A percentile compares a stretch with the other conserved stretches of the same genome.
phyloP scores from a whole-genome alignment of 2,329 filamentous ascomycete genomes.

The Aspergillus felis region DNA sequence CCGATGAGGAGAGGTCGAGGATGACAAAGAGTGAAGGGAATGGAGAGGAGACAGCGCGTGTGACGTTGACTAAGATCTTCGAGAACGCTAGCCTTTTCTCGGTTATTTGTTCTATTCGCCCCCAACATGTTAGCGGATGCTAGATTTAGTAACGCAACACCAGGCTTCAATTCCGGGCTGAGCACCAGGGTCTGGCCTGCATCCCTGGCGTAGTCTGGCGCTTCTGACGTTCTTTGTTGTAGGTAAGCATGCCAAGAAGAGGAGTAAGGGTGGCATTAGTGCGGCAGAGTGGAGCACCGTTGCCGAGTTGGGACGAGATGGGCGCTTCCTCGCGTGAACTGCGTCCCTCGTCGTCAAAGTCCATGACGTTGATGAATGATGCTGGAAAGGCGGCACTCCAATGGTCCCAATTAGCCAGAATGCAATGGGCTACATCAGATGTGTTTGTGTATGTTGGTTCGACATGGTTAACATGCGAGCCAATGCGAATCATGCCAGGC shows the following conservation, averaged over 20 bases:
- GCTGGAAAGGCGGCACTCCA: neutral
- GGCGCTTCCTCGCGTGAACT: neutral
- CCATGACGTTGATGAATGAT: neutral
- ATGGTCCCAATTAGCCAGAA: neutral
- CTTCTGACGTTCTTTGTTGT: neutral
- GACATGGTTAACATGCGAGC: neutral
- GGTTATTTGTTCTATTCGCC: conserved; percentile 2
- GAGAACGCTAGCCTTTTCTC: conserved; percentile 22
- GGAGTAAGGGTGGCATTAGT: conserved; percentile 10
- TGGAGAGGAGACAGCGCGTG: conserved; percentile 29
- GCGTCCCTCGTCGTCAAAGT: neutral
- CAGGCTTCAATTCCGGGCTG: conserved; percentile 3
- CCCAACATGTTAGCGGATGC: conserved; percentile 1
- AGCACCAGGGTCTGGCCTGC: conserved; percentile 2
- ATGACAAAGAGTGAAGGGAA: neutral
- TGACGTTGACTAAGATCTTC: conserved; percentile 31
- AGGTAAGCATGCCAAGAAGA: conserved; percentile 21
- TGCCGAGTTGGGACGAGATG: conserved; percentile 13
- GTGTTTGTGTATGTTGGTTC: neutral
- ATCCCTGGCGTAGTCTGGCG: neutral
- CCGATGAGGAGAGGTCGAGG: conserved; percentile 13
- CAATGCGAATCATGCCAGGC: conserved; percentile 10
- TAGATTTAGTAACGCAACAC: conserved; percentile 3
- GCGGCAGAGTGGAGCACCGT: conserved; percentile 16
- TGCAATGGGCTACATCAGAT: neutral